These are phyloP conservation scores for Ajuga reptans DNA, from an alignment of 305 asterid genomes.

Conservation along the genomic window DNA sequence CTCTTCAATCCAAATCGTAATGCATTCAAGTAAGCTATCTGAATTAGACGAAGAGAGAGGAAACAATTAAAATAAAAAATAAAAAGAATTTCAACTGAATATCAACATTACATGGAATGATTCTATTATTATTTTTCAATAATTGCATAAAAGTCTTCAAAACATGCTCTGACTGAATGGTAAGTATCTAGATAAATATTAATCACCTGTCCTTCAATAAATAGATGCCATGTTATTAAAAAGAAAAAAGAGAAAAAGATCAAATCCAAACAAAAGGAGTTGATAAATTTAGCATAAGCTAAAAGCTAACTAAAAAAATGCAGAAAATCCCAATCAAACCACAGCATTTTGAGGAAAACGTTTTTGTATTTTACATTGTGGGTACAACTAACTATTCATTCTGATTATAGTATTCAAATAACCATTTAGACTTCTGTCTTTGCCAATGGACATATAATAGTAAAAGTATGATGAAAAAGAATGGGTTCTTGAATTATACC, in stretches of 20 bases:
- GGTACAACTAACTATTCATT: neutral
- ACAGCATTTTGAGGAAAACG: too few relatives aligned
- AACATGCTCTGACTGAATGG: neutral
- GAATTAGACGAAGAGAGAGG: slow-evolving; percentile 15
- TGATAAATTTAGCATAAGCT: too few relatives aligned
- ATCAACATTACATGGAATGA: neutral
- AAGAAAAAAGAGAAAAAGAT: too few relatives aligned
- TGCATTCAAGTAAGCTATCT: slow-evolving; percentile 92
- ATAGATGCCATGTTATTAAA: too few relatives aligned
- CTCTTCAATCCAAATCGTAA: slow-evolving; percentile 70
- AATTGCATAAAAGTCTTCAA: neutral
- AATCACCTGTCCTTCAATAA: neutral
- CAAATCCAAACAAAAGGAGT: too few relatives aligned
- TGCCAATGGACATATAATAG: neutral
- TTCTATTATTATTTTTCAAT: neutral
- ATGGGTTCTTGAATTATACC: neutral
- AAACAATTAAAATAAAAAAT: slow-evolving; percentile 11
- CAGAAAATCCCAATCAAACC: too few relatives aligned
- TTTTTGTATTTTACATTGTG: neutral
- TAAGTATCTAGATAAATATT: neutral
- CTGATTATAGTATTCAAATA: neutral
- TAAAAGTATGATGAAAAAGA: neutral
- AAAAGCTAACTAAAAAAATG: too few relatives aligned
- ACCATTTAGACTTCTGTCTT: neutral
- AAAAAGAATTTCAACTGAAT: neutral